Conservation (phyloP, 805 yeast genomes). For the Komagataella phaffii region DNA sequence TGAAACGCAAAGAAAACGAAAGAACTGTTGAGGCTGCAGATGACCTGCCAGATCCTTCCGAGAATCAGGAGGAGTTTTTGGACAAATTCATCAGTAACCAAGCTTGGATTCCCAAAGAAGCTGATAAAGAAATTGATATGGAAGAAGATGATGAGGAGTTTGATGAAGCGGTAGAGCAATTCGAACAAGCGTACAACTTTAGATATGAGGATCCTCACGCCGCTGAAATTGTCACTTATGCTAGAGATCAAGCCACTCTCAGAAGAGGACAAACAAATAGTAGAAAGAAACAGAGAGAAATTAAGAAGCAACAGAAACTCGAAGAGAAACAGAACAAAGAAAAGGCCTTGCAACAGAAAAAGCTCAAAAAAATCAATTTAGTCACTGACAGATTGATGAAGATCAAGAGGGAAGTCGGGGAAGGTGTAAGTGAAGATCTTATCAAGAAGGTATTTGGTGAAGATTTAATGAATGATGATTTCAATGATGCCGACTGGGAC, state of each 20-base stretch:
- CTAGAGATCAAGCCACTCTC: slow-evolving; percentile 86
- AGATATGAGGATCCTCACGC: slow-evolving; percentile 88
- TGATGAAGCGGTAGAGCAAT: slow-evolving; percentile 82
- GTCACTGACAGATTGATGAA: slow-evolving; percentile 58
- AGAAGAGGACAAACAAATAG: slow-evolving; percentile 66
- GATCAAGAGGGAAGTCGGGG: slow-evolving; percentile 58
- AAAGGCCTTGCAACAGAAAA: slow-evolving; percentile 53
- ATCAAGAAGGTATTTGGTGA: slow-evolving; percentile 59
- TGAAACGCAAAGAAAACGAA: slow-evolving; percentile 29
- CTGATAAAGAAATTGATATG: slow-evolving; percentile 34
- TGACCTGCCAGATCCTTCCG: slow-evolving; percentile 51
- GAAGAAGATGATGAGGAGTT: slow-evolving; percentile 74
- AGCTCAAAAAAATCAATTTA: slow-evolving; percentile 62
- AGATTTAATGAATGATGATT: slow-evolving; percentile 72
- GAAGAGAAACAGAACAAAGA: slow-evolving; percentile 42
- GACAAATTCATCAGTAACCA: slow-evolving; percentile 58
- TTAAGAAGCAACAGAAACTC: slow-evolving; percentile 39
- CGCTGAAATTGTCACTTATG: slow-evolving; percentile 86
- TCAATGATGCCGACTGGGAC: slow-evolving; percentile 89
- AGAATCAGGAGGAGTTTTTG: slow-evolving; percentile 57
- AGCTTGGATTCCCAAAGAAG: slow-evolving; percentile 80
- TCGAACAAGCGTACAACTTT: slow-evolving; percentile 89
- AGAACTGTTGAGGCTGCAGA: slow-evolving; percentile 13
- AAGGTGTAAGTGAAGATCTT: slow-evolving; percentile 42
- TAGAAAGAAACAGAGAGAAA: slow-evolving; percentile 75